Conservation (phyloP, 2,329 filamentous ascomycete genomes). For the Pseudogymnoascus sp. region DNA sequence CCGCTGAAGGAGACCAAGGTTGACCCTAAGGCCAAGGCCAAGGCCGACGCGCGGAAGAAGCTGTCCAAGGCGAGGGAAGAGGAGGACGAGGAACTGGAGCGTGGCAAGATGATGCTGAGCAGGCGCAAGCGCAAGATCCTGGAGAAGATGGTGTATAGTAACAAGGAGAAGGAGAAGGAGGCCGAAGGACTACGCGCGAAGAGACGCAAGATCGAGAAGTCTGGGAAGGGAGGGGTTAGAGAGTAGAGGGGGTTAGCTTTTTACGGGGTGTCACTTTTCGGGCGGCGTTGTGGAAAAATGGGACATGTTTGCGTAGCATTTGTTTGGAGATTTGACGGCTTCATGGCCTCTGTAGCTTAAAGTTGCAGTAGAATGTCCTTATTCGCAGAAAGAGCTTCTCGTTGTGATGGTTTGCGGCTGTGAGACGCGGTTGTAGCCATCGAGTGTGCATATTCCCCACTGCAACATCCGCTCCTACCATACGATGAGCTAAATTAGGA, state of each 20-base stretch:
- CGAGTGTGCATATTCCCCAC: background rate
- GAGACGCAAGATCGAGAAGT: constrained; percentile 77
- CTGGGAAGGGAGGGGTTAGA: constrained; percentile 23
- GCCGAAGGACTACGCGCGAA: constrained; percentile 81
- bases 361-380: constrained; percentile 6
- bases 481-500: background rate
- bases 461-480: background rate
- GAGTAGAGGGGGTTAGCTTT: constrained; percentile 9
- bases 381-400: background rate
- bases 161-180: constrained; percentile 86
- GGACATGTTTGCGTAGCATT: constrained; percentile 7
- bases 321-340: constrained; percentile 6
- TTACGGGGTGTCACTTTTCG: constrained; percentile 6
- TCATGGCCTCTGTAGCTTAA: constrained; percentile 6
- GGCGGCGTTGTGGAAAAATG: constrained; percentile 8
- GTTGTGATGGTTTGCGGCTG: background rate
- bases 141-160: constrained; percentile 95
- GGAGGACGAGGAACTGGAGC: constrained; percentile 81
- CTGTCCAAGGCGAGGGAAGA: constrained; percentile 61
- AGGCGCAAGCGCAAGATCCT: constrained; percentile 96
- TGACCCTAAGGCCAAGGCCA: constrained; percentile 51
- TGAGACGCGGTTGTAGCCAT: background rate
- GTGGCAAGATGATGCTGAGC: constrained; percentile 96
- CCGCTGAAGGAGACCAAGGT: constrained; percentile 42
- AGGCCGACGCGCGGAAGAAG: constrained; percentile 62